phyloP scores from a whole-genome alignment of 495 filamentous ascomycete genomes.

The Bacidia gigantensis region DNA sequence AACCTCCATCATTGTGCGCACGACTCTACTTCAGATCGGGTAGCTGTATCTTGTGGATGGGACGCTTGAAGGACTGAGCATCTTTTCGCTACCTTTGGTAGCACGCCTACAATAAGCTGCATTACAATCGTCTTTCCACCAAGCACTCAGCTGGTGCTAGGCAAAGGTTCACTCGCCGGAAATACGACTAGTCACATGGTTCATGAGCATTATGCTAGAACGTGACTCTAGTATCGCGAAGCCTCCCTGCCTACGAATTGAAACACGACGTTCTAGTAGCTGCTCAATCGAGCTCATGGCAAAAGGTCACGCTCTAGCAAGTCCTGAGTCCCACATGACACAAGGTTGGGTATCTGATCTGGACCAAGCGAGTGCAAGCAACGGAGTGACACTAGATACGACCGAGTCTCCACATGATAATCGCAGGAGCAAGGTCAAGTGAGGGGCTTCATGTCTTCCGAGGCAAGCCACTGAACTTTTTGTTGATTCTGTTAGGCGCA shows the following conservation, averaged over 20 bases:
- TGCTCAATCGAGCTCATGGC: constrained; percentile 21
- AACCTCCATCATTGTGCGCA: constrained; percentile 3
- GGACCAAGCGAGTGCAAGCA: background rate
- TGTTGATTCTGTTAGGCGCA: constrained; percentile 23
- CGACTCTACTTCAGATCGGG: background rate
- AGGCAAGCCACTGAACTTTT: constrained; percentile 7
- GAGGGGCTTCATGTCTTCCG: constrained; percentile 12
- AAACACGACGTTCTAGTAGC: constrained; percentile 19
- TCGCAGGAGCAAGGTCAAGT: constrained; percentile 13
- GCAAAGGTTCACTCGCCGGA: constrained; percentile 38
- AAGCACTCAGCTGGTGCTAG: background rate
- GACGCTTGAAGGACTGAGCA: constrained; percentile 14
- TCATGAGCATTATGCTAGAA: constrained; percentile 12
- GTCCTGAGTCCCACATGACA: background rate
- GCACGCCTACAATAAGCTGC: constrained; percentile 13
- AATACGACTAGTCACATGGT: constrained; percentile 6
- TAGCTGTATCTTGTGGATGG: background rate
- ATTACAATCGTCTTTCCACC: constrained; percentile 6
- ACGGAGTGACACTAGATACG: background rate
- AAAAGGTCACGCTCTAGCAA: constrained; percentile 19
- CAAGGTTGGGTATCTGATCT: background rate
- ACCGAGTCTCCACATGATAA: background rate
- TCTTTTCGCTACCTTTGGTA: constrained; percentile 7
- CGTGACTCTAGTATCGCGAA: constrained; percentile 29
- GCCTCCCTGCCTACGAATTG: constrained; percentile 23